phyloP scores from a whole-genome alignment of 129 eudicot species.

The Lactuca sativa region DNA sequence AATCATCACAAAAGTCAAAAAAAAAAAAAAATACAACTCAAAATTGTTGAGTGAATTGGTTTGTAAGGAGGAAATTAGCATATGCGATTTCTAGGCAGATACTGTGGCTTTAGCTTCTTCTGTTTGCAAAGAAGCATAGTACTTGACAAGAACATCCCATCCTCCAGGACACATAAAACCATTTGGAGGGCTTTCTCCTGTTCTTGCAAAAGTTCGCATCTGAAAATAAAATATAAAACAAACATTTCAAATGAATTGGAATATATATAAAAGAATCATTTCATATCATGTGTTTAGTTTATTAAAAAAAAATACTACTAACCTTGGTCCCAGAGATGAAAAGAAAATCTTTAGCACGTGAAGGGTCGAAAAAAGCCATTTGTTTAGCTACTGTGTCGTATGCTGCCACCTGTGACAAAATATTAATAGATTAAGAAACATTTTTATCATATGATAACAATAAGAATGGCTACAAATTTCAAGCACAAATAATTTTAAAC shows the following conservation, averaged over 20 bases:
- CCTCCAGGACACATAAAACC: conserved; percentile 95
- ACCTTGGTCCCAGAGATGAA: conserved; percentile 95
- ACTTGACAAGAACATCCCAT: conserved; percentile 73
- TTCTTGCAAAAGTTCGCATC: conserved; percentile 85
- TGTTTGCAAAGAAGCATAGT: conserved; percentile 66
- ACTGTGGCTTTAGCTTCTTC: conserved; percentile 51
- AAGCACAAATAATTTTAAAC: background rate
- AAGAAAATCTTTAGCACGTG: conserved; percentile 80
- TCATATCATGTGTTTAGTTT: background rate
- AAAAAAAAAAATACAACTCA: conserved; percentile 7
- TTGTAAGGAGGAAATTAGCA: background rate
- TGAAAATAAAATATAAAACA: conserved; percentile 25
- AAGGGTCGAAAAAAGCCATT: conserved; percentile 89
- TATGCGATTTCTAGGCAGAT: conserved; percentile 39
- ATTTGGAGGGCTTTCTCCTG: conserved; percentile 86
- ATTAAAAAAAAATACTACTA: background rate
- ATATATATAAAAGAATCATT: too few relatives aligned
- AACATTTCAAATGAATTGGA: background rate
- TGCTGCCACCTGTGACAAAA: conserved; percentile 72
- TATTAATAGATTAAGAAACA: conserved; percentile 3
- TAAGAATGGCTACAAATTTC: background rate
- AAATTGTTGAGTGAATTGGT: background rate
- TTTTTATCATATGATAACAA: conserved; percentile 3
- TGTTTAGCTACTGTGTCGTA: conserved; percentile 63
- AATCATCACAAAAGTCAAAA: conserved; percentile 1